phyloP scores from a whole-genome alignment of 371 early-diverging fungal genomes.

The Fennellomyces sp. region DNA sequence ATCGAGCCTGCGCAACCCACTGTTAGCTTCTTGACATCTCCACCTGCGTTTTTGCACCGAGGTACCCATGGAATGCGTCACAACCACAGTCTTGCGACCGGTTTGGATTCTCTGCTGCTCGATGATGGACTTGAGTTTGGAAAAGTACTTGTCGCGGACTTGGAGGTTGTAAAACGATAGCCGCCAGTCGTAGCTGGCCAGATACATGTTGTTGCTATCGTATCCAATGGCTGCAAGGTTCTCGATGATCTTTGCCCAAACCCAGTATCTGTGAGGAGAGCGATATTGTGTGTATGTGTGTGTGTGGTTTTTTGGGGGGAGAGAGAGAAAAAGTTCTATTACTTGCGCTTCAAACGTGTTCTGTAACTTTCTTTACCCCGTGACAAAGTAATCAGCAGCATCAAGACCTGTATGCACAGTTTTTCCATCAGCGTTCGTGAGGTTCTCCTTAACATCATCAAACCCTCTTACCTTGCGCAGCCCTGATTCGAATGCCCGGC shows the following conservation, averaged over 20 bases:
- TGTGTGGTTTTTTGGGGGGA: neutral
- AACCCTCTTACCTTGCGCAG: conserved; percentile 77
- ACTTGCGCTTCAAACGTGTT: no score
- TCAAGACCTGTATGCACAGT: conserved; percentile 64
- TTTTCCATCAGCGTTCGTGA: neutral
- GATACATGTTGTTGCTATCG: conserved; percentile 85
- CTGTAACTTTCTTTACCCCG: conserved; percentile 72
- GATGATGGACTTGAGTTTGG: conserved; percentile 75
- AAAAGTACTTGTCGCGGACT: conserved; percentile 84
- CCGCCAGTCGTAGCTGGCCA: conserved; percentile 96
- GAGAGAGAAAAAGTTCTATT: no score
- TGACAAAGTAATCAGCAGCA: conserved; percentile 93
- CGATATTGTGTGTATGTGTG: neutral
- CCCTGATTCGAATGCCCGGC: conserved; percentile 79
- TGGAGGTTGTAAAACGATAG: conserved; percentile 85
- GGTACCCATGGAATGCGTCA: conserved; percentile 70
- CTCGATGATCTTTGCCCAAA: conserved; percentile 87
- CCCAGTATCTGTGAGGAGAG: conserved; percentile 71
- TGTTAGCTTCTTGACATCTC: no score
- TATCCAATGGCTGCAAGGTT: conserved; percentile 90
- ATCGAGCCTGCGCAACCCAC: conserved; percentile 78
- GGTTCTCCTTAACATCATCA: neutral
- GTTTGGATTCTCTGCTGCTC: conserved; percentile 61
- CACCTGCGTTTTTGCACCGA: no score
- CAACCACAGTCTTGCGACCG: conserved; percentile 67